Evolutionary conservation across 148 eudicot species (phyloP).

Genomic region (Persicaria maculosa): DNA sequence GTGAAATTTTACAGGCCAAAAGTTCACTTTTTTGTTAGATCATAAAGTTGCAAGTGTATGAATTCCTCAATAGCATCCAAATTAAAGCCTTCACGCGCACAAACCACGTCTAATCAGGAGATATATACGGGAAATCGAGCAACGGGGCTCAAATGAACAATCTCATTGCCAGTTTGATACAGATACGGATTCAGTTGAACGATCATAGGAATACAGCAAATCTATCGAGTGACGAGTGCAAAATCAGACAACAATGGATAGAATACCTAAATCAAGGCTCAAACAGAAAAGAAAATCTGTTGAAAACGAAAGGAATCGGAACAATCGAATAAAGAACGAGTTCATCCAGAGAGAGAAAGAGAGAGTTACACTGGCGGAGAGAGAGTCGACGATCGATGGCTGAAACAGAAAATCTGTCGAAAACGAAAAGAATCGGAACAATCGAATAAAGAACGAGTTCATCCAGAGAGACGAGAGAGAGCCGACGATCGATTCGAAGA

Average conservation of each 20-base stretch:
- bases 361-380: neutral
- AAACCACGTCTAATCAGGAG: neutral
- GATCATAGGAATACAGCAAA: no score
- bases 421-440: neutral
- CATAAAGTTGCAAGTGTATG: neutral
- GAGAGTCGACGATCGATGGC: neutral
- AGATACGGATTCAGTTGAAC: no score
- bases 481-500: no score
- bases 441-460: no score
- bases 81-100: neutral
- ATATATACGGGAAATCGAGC: neutral
- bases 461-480: no score
- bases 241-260: neutral
- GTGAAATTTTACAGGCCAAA: neutral
- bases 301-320: neutral
- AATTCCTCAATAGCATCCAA: neutral
- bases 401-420: neutral
- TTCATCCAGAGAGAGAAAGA: neutral
- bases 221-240: neutral
- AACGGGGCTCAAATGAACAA: neutral
- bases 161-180: neutral
- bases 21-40: neutral
- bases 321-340: neutral
- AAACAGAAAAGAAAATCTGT: neutral
- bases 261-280: neutral